Conservation (phyloP, 1,139 yeast species). For the Yamadazyma songkhlaensis region DNA sequence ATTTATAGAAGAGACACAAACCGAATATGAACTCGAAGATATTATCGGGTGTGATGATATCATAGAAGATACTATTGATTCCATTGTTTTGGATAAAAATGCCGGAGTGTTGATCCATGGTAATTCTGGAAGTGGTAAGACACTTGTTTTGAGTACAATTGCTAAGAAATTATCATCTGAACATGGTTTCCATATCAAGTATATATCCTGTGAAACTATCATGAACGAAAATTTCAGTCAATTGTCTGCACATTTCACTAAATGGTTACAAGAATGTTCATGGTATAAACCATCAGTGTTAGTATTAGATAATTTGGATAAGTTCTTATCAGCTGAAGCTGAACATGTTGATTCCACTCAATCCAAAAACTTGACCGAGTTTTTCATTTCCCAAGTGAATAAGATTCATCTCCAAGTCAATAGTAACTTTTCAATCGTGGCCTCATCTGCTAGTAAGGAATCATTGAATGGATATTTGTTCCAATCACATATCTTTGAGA, state of each 20-base stretch:
- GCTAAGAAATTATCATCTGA: constrained; percentile 29
- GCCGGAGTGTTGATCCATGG: constrained; percentile 66
- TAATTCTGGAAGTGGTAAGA: constrained; percentile 78
- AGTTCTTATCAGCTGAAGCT: constrained; percentile 65
- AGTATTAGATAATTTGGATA: constrained; percentile 79
- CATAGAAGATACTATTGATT: constrained; percentile 39
- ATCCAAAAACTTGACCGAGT: constrained; percentile 58
- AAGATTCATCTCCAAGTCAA: constrained; percentile 35
- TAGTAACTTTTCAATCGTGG: constrained; percentile 52
- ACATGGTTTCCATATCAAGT: constrained; percentile 42
- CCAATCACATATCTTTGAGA: constrained; percentile 70
- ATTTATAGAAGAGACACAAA: constrained; percentile 27
- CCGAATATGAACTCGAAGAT: constrained; percentile 13
- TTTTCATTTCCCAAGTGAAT: constrained; percentile 35
- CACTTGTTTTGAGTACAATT: constrained; percentile 49
- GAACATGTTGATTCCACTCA: constrained; percentile 66
- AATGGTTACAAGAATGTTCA: constrained; percentile 57
- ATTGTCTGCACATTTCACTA: constrained; percentile 43
- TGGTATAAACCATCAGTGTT: constrained; percentile 82
- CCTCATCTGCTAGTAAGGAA: constrained; percentile 64
- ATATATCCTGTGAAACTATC: constrained; percentile 50
- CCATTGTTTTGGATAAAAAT: constrained; percentile 45
- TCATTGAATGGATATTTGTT: constrained; percentile 59
- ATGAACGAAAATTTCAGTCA: constrained; percentile 55
- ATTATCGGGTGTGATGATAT: constrained; percentile 60